Base-by-base conservation (phyloP, 306 rosid genomes). In the Trifolium subterraneum region DNA sequence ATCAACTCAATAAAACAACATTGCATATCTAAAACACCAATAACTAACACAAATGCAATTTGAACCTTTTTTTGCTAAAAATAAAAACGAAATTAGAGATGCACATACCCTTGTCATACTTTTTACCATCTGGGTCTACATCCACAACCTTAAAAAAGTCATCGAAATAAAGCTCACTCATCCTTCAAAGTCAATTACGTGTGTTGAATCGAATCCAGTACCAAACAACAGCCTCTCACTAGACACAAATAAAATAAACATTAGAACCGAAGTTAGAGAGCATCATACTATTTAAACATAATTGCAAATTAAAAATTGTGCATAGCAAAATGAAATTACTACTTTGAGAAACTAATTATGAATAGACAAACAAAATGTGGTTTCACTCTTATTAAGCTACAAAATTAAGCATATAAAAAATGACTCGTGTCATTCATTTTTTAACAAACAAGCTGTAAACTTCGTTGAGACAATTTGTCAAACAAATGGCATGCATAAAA, bases 41-140 rank as follows among this genome's bases (percentile, higher is more conserved):
- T 19, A 69, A 66, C 39, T 36, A 36, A 29, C 48, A 20, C 10
- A 1, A 52, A 38, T 42, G 42, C 61, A 62, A 74, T 35, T 50
- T 42, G 15, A 70, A 36, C 47, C 20, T 2, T 38, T 22, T 22
- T 68, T 68, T 29, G 36, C 16, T 16, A 10, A 58, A 71, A 50
- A 38, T 10, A 15, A 15, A 25, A 25, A 50, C 3, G 0, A 48
- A 1, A 52, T 9, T 35, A 12, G 66, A 23, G 67, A 27, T 62
- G 14, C 9, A 19, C 80, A 55, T 80, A 92, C 99, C 97, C 48
- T 84, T 91, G 52, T 91, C 98, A 70, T 88, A 94, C 82, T 87
- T 91, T 83, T 87, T 88, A 39, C 98, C 98, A 71, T 94, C 96
- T 2, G 97, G 98, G 72, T 91, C 85, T 73, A 94, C 5, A 42